These are phyloP conservation scores for Cyclotella atomus DNA, from an alignment of 108 stramenopile genomes.

Conservation along the genomic window DNA sequence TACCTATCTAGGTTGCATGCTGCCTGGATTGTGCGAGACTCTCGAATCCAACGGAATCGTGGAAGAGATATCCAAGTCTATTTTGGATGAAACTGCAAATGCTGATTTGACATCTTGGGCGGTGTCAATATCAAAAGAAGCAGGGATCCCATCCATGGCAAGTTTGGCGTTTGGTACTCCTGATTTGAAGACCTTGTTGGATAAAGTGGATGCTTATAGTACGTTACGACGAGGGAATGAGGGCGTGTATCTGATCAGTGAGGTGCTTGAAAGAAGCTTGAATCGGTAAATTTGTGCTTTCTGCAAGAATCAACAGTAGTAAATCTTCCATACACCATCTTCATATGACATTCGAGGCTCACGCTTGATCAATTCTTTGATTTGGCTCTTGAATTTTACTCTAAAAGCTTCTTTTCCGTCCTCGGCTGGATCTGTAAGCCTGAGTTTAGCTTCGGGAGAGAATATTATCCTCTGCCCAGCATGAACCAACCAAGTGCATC, in stretches of 20 bases:
- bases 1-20: slow-evolving; percentile 59
- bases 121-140: slow-evolving; percentile 17
- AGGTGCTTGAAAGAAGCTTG: slow-evolving; percentile 34
- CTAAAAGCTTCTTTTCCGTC: no score
- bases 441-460: no score
- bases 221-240: slow-evolving; percentile 17
- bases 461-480: no score
- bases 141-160: slow-evolving; percentile 49
- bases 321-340: no score
- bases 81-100: not conserved
- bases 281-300: slow-evolving; percentile 20
- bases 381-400: no score
- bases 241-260: slow-evolving; percentile 22
- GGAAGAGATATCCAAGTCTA: slow-evolving; percentile 21
- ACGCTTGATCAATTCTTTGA: no score
- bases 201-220: slow-evolving; percentile 36
- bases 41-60: slow-evolving; percentile 13
- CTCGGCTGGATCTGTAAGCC: no score
- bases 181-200: slow-evolving; percentile 29
- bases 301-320: no score
- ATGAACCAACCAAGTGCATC: no score
- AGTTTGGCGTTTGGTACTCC: slow-evolving; percentile 56
- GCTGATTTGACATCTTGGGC: slow-evolving; percentile 34
- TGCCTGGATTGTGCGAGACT: slow-evolving; percentile 58
- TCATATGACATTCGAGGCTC: no score